Evolutionary conservation across 2,329 filamentous ascomycete genomes (phyloP).

Genomic region (Phyllosticta citriasiana): DNA sequence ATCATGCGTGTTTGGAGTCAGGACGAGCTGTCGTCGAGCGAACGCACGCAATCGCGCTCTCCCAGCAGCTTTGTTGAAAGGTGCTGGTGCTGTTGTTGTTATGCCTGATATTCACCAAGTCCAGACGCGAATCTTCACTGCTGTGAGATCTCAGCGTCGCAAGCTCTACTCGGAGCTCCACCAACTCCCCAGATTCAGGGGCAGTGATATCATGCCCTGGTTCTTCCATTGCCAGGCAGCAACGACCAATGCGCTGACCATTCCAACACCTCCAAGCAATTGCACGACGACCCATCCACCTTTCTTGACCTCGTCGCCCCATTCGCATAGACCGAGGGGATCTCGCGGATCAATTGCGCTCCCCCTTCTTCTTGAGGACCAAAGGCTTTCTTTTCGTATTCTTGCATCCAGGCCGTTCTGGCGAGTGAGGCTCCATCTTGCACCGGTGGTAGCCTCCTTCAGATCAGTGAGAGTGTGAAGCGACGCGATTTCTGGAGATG

Average conservation of each 20-base stretch:
- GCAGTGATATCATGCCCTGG: background rate
- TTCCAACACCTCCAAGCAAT: constrained; percentile 61
- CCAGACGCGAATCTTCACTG: background rate
- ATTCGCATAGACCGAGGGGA: constrained; percentile 65
- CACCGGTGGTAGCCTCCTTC: background rate
- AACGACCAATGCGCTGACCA: constrained; percentile 62
- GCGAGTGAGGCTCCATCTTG: constrained; percentile 13
- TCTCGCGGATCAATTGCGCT: constrained; percentile 48
- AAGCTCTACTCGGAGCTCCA: background rate
- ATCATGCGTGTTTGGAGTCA: background rate
- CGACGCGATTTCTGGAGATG: constrained; percentile 11
- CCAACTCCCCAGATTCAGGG: background rate
- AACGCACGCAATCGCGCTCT: background rate
- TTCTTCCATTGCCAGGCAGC: constrained; percentile 18
- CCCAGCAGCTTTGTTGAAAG: background rate
- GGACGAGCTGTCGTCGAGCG: background rate
- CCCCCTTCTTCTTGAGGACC: constrained; percentile 12
- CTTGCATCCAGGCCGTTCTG: constrained; percentile 24
- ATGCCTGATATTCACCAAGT: background rate
- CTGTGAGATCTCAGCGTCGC: too few relatives aligned
- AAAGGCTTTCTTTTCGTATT: constrained; percentile 17
- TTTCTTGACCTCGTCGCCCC: constrained; percentile 55
- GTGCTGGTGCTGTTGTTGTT: background rate
- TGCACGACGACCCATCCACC: constrained; percentile 61
- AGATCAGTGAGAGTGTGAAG: background rate